phyloP scores from a whole-genome alignment of 768 basidiomycete genomes.

The Leccinum obscurum region DNA sequence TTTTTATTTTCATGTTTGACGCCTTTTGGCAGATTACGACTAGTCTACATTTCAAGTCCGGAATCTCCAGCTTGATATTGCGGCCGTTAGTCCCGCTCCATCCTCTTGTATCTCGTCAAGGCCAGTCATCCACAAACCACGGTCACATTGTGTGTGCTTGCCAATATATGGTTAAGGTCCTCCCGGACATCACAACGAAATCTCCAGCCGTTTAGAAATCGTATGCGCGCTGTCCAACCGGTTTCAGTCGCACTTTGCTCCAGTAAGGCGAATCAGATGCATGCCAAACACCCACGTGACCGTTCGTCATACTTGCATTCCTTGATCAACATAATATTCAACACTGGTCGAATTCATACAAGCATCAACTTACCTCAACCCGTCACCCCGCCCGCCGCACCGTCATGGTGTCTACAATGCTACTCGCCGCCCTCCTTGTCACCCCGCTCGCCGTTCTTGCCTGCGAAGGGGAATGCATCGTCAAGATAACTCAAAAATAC shows the following conservation, averaged over 20 bases:
- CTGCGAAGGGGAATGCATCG: conserved; percentile 73
- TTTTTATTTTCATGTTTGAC: not conserved
- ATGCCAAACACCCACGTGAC: conserved; percentile 25
- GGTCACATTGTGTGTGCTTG: not conserved
- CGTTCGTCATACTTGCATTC: conserved; percentile 1
- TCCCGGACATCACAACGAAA: not conserved
- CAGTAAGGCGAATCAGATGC: not conserved
- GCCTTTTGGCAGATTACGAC: conserved; percentile 25
- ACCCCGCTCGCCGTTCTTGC: conserved; percentile 44
- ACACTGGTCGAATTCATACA: not conserved
- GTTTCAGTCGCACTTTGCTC: not conserved
- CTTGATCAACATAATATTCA: not conserved
- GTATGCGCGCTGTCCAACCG: not conserved
- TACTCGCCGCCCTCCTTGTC: conserved; percentile 26
- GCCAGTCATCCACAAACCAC: not conserved
- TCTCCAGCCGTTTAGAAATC: not conserved
- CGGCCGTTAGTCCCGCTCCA: conserved; percentile 6
- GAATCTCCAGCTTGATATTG: not conserved
- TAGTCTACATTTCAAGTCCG: conserved; percentile 12
- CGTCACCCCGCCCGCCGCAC: conserved; percentile 11
- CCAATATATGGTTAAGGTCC: not conserved
- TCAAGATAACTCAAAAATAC: conserved; percentile 56
- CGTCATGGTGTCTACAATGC: conserved; percentile 22
- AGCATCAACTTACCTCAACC: not conserved
- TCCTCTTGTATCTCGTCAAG: not conserved